Evolutionary conservation across 192 early-diverging fungal genomes (phyloP).

Genomic region (Mortierella antarctica): DNA sequence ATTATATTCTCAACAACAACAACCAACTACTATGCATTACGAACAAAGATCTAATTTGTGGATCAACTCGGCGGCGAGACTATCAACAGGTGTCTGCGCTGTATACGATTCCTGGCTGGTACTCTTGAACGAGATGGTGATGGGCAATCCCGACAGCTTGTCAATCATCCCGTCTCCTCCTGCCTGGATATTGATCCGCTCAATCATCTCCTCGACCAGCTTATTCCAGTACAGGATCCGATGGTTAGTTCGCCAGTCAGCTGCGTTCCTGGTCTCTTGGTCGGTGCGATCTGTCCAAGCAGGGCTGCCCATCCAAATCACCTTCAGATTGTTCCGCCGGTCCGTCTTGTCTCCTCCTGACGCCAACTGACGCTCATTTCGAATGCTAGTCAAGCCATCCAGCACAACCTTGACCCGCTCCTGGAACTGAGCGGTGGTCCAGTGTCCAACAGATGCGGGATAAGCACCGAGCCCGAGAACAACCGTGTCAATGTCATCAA

Average conservation of each 20-base stretch:
- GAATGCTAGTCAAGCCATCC: conserved; percentile 3
- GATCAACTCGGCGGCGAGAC: conserved; percentile 23
- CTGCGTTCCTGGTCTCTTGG: neutral
- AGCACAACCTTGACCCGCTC: conserved; percentile 8
- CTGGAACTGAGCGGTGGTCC: conserved; percentile 15
- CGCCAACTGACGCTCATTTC: neutral
- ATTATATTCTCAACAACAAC: too few relatives aligned
- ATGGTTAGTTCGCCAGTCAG: conserved; percentile 20
- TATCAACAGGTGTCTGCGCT: neutral
- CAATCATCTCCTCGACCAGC: conserved; percentile 22
- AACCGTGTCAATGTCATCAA: conserved; percentile 19
- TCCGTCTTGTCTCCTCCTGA: neutral
- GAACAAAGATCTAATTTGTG: conserved; percentile 34
- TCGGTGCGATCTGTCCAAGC: conserved; percentile 25
- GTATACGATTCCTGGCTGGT: conserved; percentile 18
- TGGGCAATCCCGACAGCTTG: conserved; percentile 20
- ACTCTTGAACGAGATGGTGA: conserved; percentile 27
- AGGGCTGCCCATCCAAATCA: conserved; percentile 30
- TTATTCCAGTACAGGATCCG: conserved; percentile 33
- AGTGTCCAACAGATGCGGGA: neutral
- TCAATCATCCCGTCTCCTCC: conserved; percentile 27
- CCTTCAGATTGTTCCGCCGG: conserved; percentile 20
- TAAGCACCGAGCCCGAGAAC: conserved; percentile 20
- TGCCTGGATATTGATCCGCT: conserved; percentile 5
- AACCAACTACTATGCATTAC: neutral